A percentile compares a stretch with the other conserved stretches of the same genome.
These are phyloP conservation scores for Didymella pomorum DNA, from an alignment of 2,329 filamentous ascomycete species.

Conservation along the genomic window DNA sequence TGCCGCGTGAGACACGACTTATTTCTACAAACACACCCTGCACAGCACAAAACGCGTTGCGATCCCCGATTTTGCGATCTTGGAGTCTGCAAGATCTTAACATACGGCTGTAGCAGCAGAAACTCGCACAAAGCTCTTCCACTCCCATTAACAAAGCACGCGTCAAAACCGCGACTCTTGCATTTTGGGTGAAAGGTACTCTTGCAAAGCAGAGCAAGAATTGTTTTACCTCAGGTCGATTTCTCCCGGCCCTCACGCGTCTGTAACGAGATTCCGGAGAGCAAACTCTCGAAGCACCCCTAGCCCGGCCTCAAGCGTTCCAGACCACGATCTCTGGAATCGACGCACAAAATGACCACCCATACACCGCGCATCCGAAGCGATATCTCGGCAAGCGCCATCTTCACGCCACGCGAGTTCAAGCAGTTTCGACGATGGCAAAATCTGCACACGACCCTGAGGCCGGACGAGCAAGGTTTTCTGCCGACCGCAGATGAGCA, in stretches of 20 bases:
- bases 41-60: constrained; percentile 4
- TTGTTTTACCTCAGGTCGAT: neutral
- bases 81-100: neutral
- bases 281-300: neutral
- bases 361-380: constrained; percentile 13
- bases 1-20: constrained; percentile 9
- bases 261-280: neutral
- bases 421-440: constrained; percentile 43
- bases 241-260: neutral
- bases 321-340: neutral
- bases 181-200: neutral
- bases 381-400: constrained; percentile 34
- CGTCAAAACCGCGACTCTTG: constrained; percentile 1
- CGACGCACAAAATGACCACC: constrained; percentile 9
- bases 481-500: constrained; percentile 40
- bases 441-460: constrained; percentile 30
- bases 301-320: constrained; percentile 6
- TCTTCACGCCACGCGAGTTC: constrained; percentile 36
- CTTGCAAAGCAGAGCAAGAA: neutral
- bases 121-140: neutral
- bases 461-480: constrained; percentile 28
- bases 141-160: constrained; percentile 11
- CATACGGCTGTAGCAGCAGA: neutral
- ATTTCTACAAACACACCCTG: constrained; percentile 3
- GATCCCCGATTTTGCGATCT: neutral